Evolutionary conservation across 345 rosid genomes (phyloP).

Genomic region (Nasturtium officinale): DNA sequence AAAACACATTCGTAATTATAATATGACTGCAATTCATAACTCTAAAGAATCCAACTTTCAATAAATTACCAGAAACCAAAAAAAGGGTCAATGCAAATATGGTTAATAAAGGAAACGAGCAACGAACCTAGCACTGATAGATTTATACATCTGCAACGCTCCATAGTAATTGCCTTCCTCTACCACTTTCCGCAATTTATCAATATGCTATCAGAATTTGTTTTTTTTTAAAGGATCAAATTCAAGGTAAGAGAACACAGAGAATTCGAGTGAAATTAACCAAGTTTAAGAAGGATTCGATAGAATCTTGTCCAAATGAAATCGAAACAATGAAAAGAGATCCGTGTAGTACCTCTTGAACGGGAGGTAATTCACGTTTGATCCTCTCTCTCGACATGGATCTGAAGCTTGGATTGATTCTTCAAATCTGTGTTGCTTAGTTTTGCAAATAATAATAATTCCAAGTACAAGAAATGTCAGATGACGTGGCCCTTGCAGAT

Average conservation of each 20-base stretch:
- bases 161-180: constrained; percentile 87
- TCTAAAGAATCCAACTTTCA: neutral
- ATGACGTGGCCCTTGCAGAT: neutral
- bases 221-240: no score
- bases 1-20: constrained; percentile 6
- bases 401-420: neutral
- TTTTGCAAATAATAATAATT: neutral
- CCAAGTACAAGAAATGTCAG: neutral
- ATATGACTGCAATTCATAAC: neutral
- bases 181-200: constrained; percentile 71
- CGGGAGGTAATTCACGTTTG: constrained; percentile 72
- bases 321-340: neutral
- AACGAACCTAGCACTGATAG: constrained; percentile 75
- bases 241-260: no score
- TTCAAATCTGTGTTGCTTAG: neutral
- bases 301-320: no score
- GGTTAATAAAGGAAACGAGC: neutral
- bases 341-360: constrained; percentile 60
- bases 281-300: neutral
- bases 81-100: neutral
- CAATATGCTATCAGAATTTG: constrained; percentile 66
- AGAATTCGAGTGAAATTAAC: neutral
- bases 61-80: neutral
- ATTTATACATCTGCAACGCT: constrained; percentile 97
- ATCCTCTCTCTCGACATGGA: constrained; percentile 48